Percentiles rank a stretch among this genome's conserved stretches.
These are phyloP conservation scores for Linderniella brevidens DNA, from an alignment of 257 asterid genomes.

Conservation along the genomic window DNA sequence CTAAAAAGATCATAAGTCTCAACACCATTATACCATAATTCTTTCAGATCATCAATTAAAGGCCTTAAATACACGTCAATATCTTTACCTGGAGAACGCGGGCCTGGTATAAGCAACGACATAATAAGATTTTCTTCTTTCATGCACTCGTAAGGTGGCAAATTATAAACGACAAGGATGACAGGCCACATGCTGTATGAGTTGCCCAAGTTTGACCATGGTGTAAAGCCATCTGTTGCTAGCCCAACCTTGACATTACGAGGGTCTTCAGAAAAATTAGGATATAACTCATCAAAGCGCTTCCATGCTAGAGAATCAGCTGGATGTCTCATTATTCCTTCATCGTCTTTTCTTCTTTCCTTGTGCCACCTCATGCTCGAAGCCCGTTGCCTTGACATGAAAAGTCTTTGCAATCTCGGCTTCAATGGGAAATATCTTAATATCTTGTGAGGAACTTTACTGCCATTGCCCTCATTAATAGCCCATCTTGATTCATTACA, in stretches of 20 bases:
- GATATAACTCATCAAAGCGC: conserved; percentile 6
- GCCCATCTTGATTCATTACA: conserved; percentile 2
- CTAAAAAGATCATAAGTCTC: background rate
- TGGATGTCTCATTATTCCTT: conserved; percentile 4
- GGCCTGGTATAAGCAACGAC: background rate
- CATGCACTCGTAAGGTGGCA: background rate
- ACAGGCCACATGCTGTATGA: conserved; percentile 9
- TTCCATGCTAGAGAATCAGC: conserved; percentile 3
- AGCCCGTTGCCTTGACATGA: conserved; percentile 1
- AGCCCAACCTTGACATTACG: conserved; percentile 3
- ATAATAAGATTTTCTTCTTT: background rate
- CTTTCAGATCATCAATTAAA: conserved; percentile 1
- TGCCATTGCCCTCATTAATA: conserved; percentile 1
- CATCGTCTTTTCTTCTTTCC: conserved; percentile 5
- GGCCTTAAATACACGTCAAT: background rate
- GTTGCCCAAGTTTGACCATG: conserved; percentile 3
- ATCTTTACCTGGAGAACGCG: conserved; percentile 1
- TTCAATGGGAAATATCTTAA: background rate
- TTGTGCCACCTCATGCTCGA: conserved; percentile 7
- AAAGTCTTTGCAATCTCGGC: background rate
- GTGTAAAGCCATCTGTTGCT: conserved; percentile 6
- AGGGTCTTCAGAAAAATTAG: conserved; percentile 3
- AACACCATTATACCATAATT: background rate
- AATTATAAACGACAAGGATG: background rate
- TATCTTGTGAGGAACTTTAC: background rate